A percentile compares a stretch with the other conserved stretches of the same genome.
These are phyloP conservation scores for Dacryopinax spathularia DNA, from an alignment of 768 basidiomycete species.

Conservation along the genomic window DNA sequence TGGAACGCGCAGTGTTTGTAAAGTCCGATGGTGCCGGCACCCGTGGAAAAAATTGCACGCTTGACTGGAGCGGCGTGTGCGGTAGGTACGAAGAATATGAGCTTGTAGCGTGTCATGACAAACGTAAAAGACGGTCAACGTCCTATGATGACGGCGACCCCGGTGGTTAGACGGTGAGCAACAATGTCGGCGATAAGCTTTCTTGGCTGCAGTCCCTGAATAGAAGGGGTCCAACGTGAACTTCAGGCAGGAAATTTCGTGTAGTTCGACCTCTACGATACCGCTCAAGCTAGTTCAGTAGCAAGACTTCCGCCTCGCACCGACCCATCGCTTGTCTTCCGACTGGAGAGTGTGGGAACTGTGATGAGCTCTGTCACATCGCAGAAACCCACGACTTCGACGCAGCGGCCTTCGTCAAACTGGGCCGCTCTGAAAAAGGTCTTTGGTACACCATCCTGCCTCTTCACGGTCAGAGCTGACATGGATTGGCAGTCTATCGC, in stretches of 20 bases:
- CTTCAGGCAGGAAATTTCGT: too few relatives aligned
- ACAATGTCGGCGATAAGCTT: too few relatives aligned
- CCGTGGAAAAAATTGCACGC: constrained; percentile 33
- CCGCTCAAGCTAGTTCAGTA: too few relatives aligned
- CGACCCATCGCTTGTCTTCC: too few relatives aligned
- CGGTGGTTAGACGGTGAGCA: neutral
- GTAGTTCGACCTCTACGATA: too few relatives aligned
- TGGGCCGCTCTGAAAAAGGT: neutral
- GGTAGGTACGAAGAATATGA: constrained; percentile 40
- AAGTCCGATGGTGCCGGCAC: constrained; percentile 38
- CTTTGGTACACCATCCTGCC: neutral
- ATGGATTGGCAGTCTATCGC: neutral
- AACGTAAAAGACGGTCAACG: too few relatives aligned
- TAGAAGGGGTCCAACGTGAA: too few relatives aligned
- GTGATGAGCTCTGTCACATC: neutral
- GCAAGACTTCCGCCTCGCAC: too few relatives aligned
- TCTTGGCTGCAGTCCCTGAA: too few relatives aligned
- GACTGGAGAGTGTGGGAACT: too few relatives aligned
- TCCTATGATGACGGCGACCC: neutral
- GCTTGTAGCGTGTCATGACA: constrained; percentile 28
- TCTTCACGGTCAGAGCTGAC: neutral
- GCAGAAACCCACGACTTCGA: neutral
- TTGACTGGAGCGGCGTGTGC: constrained; percentile 30
- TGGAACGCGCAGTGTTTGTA: constrained; percentile 44
- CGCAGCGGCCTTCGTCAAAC: neutral